A percentile compares a stretch with the other conserved stretches of the same genome.
Conservation (phyloP, 2,329 filamentous ascomycete genomes). For the Aspergillus bombycis region DNA sequence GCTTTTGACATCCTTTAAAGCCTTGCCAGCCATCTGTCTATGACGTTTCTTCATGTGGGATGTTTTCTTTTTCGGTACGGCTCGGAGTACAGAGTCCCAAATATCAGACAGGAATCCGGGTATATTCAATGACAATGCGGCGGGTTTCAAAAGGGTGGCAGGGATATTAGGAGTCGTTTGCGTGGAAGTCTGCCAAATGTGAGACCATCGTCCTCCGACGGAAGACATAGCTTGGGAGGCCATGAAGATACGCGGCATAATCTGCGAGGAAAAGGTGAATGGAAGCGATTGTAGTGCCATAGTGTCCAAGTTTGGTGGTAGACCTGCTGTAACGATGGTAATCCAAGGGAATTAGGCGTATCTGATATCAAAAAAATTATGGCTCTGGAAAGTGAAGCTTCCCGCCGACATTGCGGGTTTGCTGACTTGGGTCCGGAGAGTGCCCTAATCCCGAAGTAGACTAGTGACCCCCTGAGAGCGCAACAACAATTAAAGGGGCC, state of each 20-base stretch:
- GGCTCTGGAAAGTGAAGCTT: slow-evolving; percentile 22
- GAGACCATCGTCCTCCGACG: slow-evolving; percentile 32
- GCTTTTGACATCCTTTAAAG: slow-evolving; percentile 82
- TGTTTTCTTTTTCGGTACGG: slow-evolving; percentile 98
- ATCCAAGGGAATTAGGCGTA: not conserved
- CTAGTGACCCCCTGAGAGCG: slow-evolving; percentile 45
- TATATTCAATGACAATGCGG: slow-evolving; percentile 62
- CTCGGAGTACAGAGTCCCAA: slow-evolving; percentile 89
- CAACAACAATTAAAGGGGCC: slow-evolving; percentile 32
- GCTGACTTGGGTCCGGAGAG: slow-evolving; percentile 28
- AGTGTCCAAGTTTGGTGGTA: not conserved
- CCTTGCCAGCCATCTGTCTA: slow-evolving; percentile 94
- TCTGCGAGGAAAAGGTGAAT: slow-evolving; percentile 21
- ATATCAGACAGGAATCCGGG: slow-evolving; percentile 76
- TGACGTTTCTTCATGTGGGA: slow-evolving; percentile 94
- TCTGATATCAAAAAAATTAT: slow-evolving; percentile 1
- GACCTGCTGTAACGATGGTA: slow-evolving; percentile 8
- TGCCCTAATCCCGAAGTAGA: slow-evolving; percentile 34
- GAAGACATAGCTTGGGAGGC: slow-evolving; percentile 21
- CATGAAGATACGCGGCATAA: slow-evolving; percentile 29
- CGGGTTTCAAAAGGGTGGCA: slow-evolving; percentile 62
- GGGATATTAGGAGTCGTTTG: slow-evolving; percentile 50
- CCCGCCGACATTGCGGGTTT: slow-evolving; percentile 20
- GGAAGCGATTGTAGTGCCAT: slow-evolving; percentile 36
- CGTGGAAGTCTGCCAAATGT: slow-evolving; percentile 43